phyloP scores from a whole-genome alignment of 768 basidiomycete genomes.

The Termitomyces sp. region DNA sequence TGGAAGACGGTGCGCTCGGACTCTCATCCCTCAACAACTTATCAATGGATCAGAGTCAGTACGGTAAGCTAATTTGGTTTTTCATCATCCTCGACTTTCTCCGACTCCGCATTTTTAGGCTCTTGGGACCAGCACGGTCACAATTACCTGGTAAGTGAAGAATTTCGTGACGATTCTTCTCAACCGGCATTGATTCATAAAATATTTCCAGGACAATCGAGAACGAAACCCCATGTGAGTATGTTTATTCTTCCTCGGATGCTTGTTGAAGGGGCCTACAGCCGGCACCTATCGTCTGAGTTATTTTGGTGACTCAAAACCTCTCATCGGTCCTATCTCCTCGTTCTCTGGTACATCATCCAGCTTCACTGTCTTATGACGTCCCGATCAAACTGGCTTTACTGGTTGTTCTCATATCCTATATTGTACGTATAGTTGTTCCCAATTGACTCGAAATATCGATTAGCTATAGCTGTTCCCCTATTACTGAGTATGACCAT shows the following conservation, averaged over 20 bases:
- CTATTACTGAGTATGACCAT: neutral
- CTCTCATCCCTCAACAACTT: constrained; percentile 74
- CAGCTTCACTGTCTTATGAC: constrained; percentile 51
- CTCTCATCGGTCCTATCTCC: constrained; percentile 54
- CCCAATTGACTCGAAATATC: neutral
- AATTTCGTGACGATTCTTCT: neutral
- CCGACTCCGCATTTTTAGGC: constrained; percentile 27
- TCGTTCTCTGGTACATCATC: constrained; percentile 60
- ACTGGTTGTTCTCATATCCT: neutral
- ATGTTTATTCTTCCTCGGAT: neutral
- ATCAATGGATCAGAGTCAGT: constrained; percentile 57
- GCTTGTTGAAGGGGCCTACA: constrained; percentile 17
- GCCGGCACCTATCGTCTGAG: constrained; percentile 67
- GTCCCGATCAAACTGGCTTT: neutral
- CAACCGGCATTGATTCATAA: constrained; percentile 1
- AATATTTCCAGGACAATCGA: constrained; percentile 52
- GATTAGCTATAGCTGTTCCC: neutral
- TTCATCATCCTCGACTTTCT: neutral
- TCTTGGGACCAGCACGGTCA: constrained; percentile 58
- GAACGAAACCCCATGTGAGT: constrained; percentile 47
- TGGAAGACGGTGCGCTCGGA: constrained; percentile 65
- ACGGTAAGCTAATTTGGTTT: constrained; percentile 29
- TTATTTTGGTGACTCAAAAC: constrained; percentile 77
- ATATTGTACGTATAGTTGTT: constrained; percentile 1
- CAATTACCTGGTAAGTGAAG: constrained; percentile 55